Percentiles rank a stretch among this genome's conserved stretches.
These are phyloP conservation scores for Hemisphaericaspora xylofermentans DNA, from an alignment of 1,139 yeast species.

Conservation along the genomic window DNA sequence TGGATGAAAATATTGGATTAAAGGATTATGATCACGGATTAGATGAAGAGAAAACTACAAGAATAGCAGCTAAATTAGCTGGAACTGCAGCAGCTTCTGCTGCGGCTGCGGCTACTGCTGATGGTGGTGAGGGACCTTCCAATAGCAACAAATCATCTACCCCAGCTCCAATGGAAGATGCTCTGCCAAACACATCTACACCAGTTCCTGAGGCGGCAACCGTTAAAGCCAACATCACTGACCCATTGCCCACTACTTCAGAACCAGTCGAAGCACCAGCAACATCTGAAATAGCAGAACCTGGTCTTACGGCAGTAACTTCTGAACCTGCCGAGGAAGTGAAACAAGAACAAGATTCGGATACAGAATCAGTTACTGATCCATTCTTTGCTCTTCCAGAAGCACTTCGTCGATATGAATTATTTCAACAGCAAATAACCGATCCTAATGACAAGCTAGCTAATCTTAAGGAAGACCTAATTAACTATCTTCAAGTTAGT, in stretches of 20 bases:
- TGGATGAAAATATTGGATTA: slow-evolving; percentile 63
- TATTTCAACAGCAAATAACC: slow-evolving; percentile 28
- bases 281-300: not conserved
- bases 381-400: slow-evolving; percentile 43
- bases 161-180: not conserved
- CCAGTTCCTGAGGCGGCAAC: not conserved
- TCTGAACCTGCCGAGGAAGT: slow-evolving; percentile 56
- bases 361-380: slow-evolving; percentile 25
- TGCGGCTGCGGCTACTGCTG: slow-evolving; percentile 21
- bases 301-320: not conserved
- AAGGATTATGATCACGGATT: slow-evolving; percentile 69
- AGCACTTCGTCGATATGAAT: slow-evolving; percentile 36
- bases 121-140: slow-evolving; percentile 70
- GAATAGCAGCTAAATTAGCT: slow-evolving; percentile 20
- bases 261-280: slow-evolving; percentile 48
- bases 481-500: slow-evolving; percentile 47
- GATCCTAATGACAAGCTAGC: slow-evolving; percentile 30
- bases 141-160: slow-evolving; percentile 11
- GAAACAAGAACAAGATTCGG: slow-evolving; percentile 47
- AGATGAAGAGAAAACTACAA: slow-evolving; percentile 50
- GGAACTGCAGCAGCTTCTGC: slow-evolving; percentile 1
- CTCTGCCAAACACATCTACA: not conserved
- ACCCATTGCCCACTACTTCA: slow-evolving; percentile 8
- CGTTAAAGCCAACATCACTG: not conserved
- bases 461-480: slow-evolving; percentile 39